Percentiles rank a stretch among this genome's conserved stretches.
phyloP scores from a whole-genome alignment of 2,329 filamentous ascomycete genomes.

The Botrytis fragariae region DNA sequence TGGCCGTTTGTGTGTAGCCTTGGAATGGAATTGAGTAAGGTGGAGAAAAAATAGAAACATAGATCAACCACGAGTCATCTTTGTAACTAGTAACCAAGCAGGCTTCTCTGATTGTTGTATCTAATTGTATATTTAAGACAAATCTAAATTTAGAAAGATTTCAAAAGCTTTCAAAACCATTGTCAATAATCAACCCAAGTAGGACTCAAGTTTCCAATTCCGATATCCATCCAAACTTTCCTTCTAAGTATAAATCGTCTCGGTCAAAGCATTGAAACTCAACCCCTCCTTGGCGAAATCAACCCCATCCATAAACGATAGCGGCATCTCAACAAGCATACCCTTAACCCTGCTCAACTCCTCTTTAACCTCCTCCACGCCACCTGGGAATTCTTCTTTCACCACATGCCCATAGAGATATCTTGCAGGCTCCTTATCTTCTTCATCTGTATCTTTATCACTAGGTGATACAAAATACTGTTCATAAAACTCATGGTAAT shows the following conservation, averaged over 20 bases:
- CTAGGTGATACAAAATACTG: constrained; percentile 60
- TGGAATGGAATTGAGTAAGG: background rate
- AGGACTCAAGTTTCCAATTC: background rate
- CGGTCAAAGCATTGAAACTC: constrained; percentile 67
- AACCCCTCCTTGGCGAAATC: constrained; percentile 85
- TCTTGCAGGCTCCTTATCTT: constrained; percentile 48
- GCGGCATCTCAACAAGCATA: constrained; percentile 83
- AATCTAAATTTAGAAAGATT: background rate
- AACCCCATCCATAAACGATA: constrained; percentile 77
- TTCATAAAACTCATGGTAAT: constrained; percentile 71
- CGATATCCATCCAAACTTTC: background rate
- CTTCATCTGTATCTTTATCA: constrained; percentile 43
- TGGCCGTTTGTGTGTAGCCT: background rate
- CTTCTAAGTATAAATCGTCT: constrained; percentile 64
- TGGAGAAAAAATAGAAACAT: background rate
- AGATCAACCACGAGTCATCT: too few relatives aligned
- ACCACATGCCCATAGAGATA: constrained; percentile 88
- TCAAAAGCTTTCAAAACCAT: background rate
- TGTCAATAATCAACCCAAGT: background rate
- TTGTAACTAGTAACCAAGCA: background rate
- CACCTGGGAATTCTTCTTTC: constrained; percentile 70
- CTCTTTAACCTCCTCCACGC: constrained; percentile 70
- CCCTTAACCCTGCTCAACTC: constrained; percentile 65
- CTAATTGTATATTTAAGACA: background rate
- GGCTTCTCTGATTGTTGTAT: background rate